Conservation (phyloP, 106 monocot species). For the Apostasia ramifera region DNA sequence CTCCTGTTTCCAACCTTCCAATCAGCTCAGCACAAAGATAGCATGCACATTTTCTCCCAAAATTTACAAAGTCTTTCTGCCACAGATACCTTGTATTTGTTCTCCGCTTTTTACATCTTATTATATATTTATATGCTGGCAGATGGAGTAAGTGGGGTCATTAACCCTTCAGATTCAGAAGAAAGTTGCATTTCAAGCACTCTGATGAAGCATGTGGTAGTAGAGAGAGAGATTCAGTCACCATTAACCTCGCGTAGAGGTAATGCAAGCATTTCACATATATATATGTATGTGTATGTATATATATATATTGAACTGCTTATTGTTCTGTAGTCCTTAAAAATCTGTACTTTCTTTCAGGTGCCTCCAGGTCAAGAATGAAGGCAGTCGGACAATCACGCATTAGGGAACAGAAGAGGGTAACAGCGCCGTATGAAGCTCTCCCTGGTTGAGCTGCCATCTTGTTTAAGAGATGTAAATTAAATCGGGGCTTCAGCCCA, state of each 20-base stretch:
- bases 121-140: neutral
- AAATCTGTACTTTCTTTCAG: constrained; percentile 9
- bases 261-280: constrained; percentile 3
- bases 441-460: constrained; percentile 4
- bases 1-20: too few species aligned
- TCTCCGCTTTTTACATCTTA: neutral
- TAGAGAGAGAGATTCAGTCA: constrained; percentile 39
- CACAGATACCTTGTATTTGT: neutral
- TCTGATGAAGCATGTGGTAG: constrained; percentile 20
- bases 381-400: constrained; percentile 8
- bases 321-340: neutral
- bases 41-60: too few species aligned
- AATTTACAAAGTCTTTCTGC: too few species aligned
- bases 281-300: neutral
- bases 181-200: constrained; percentile 23
- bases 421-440: constrained; percentile 9
- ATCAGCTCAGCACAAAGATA: too few species aligned
- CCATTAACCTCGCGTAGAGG: constrained; percentile 45
- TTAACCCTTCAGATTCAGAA: constrained; percentile 29
- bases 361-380: constrained; percentile 14
- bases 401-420: constrained; percentile 11
- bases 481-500: too few species aligned
- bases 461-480: too few species aligned
- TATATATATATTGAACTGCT: neutral
- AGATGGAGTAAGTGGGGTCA: constrained; percentile 56